phyloP scores from a whole-genome alignment of 2,329 filamentous ascomycete species.

The Laburnicola sp. region DNA sequence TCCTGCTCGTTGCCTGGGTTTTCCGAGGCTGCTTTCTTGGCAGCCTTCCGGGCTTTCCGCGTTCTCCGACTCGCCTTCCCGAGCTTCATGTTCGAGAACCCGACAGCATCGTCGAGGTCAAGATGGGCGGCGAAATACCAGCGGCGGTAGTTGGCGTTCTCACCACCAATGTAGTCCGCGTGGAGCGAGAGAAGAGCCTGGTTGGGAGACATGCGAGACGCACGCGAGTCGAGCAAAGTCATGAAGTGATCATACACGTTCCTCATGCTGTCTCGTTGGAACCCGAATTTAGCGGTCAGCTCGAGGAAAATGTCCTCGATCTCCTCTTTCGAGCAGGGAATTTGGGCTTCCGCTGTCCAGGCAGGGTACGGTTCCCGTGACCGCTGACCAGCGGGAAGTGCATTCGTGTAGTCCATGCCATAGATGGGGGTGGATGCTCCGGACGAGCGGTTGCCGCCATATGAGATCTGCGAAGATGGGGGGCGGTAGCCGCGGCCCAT shows the following conservation, averaged over 20 bases:
- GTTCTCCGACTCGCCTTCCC: conserved; percentile 77
- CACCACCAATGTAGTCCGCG: conserved; percentile 96
- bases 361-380: conserved; percentile 96
- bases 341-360: conserved; percentile 97
- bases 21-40: conserved; percentile 71
- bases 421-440: conserved; percentile 97
- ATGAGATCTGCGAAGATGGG: conserved; percentile 94
- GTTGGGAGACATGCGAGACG: conserved; percentile 98
- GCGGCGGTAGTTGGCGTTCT: conserved; percentile 97
- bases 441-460: conserved; percentile 92
- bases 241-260: conserved; percentile 99
- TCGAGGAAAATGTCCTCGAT: conserved; percentile 98
- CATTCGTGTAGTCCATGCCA: conserved; percentile 92
- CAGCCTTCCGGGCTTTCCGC: conserved; percentile 78
- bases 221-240: conserved; percentile 91
- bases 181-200: conserved; percentile 93
- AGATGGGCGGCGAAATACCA: conserved; percentile 99
- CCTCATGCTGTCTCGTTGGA: conserved; percentile 98
- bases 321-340: conserved; percentile 96
- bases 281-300: conserved; percentile 92
- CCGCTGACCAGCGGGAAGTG: conserved; percentile 83
- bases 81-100: conserved; percentile 91
- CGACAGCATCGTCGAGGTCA: conserved; percentile 92
- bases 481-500: conserved; percentile 82
- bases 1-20: conserved; percentile 76